Percentiles rank a stretch among this genome's conserved stretches.
These are phyloP conservation scores for Akanthomyces uredinophilus DNA, from an alignment of 2,329 filamentous ascomycete genomes.

Conservation along the genomic window DNA sequence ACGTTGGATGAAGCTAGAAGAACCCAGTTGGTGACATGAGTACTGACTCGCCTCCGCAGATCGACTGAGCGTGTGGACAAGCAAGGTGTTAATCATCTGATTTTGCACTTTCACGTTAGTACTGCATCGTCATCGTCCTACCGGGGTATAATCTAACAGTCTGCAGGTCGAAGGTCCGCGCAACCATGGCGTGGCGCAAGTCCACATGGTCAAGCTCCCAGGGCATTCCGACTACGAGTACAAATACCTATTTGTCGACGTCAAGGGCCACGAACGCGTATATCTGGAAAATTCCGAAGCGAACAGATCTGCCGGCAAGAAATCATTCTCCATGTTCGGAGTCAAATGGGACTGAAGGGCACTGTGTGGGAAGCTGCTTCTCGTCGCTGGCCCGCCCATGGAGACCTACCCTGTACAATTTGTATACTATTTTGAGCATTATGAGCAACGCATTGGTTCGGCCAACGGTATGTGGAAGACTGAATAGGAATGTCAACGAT, in stretches of 20 bases:
- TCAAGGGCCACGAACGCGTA: conserved; percentile 63
- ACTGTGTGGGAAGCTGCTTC: neutral
- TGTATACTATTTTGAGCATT: conserved; percentile 11
- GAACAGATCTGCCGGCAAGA: conserved; percentile 28
- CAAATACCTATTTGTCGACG: conserved; percentile 72
- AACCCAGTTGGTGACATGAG: neutral
- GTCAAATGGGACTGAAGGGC: conserved; percentile 45
- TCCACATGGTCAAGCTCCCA: conserved; percentile 70
- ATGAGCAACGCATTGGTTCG: neutral
- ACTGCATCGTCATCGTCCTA: neutral
- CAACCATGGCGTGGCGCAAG: conserved; percentile 65
- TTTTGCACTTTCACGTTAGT: conserved; percentile 78
- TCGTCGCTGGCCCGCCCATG: neutral
- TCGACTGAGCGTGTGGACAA: conserved; percentile 65
- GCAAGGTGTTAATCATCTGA: conserved; percentile 71
- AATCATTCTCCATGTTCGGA: conserved; percentile 54
- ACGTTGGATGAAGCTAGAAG: conserved; percentile 15
- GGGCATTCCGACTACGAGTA: conserved; percentile 69
- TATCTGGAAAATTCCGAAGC: conserved; percentile 60
- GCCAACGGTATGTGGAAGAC: neutral
- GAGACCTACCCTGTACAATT: conserved; percentile 4
- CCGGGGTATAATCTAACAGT: conserved; percentile 13
- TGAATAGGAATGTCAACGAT: neutral
- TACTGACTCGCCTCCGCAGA: conserved; percentile 37
- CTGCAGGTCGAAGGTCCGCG: conserved; percentile 68